A percentile compares a stretch with the other conserved stretches of the same genome.
Conservation (phyloP, 495 filamentous ascomycete species). For the Daldinia concentrica region DNA sequence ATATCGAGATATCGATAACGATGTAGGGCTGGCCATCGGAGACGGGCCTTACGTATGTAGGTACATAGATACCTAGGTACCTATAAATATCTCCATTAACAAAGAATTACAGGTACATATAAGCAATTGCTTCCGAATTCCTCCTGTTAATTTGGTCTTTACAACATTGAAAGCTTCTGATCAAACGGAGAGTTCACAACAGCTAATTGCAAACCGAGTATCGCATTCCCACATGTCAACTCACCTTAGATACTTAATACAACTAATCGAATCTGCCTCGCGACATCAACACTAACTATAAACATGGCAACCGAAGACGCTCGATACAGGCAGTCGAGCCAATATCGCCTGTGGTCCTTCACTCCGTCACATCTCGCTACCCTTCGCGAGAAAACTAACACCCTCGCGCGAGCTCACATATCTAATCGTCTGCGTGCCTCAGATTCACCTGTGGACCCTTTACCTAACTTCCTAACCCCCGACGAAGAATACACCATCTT, state of each 20-base stretch:
- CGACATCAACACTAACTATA: not conserved
- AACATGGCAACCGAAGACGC: constrained; percentile 78
- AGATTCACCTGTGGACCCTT: constrained; percentile 45
- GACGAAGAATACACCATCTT: constrained; percentile 87
- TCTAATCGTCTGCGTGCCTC: constrained; percentile 54
- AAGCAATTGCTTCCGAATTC: not conserved
- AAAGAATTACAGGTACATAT: not conserved
- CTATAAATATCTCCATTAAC: not conserved
- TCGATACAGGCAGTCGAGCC: constrained; percentile 88
- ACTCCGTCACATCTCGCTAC: constrained; percentile 73
- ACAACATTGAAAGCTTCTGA: not conserved
- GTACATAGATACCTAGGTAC: not conserved
- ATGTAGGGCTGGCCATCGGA: too few relatives aligned
- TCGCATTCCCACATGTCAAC: not conserved
- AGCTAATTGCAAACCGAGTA: not conserved
- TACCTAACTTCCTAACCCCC: constrained; percentile 76
- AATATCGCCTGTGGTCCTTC: constrained; percentile 94
- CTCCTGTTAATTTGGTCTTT: not conserved
- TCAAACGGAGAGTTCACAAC: too few relatives aligned
- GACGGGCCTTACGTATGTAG: too few relatives aligned
- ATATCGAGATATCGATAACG: too few relatives aligned
- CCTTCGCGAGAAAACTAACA: constrained; percentile 79
- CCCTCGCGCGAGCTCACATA: constrained; percentile 75
- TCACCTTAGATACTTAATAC: not conserved
- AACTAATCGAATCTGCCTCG: not conserved